phyloP scores from a whole-genome alignment of 495 filamentous ascomycete genomes.

The Collariella sp. region DNA sequence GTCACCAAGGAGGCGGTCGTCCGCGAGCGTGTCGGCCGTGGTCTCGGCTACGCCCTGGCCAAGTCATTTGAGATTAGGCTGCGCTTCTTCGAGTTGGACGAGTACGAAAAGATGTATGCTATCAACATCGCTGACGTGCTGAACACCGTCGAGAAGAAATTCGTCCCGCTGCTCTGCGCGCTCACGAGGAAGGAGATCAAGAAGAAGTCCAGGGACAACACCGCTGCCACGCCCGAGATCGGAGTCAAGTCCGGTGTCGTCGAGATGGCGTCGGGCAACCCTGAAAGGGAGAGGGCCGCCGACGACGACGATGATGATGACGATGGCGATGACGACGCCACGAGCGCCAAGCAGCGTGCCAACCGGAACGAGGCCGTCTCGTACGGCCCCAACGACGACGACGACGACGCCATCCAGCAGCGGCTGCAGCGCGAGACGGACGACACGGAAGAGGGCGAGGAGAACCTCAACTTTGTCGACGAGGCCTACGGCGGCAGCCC shows the following conservation, averaged over 20 bases:
- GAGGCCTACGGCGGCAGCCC: conserved; percentile 49
- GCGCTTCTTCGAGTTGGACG: conserved; percentile 70
- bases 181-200: conserved; percentile 68
- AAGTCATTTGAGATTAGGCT: conserved; percentile 81
- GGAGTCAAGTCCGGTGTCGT: conserved; percentile 66
- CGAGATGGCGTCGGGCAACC: conserved; percentile 45
- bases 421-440: conserved; percentile 47
- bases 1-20: conserved; percentile 77
- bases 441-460: conserved; percentile 41
- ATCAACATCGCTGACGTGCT: conserved; percentile 71
- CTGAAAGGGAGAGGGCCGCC: conserved; percentile 33
- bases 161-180: conserved; percentile 60
- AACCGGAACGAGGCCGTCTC: conserved; percentile 73
- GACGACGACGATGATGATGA: conserved; percentile 55
- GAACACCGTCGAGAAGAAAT: conserved; percentile 65
- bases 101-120: conserved; percentile 78
- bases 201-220: conserved; percentile 58
- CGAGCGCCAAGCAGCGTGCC: conserved; percentile 61
- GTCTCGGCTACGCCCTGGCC: conserved; percentile 53
- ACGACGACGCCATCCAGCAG: conserved; percentile 65
- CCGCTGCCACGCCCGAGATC: conserved; percentile 68
- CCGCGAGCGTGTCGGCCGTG: conserved; percentile 62
- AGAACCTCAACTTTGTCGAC: conserved; percentile 41
- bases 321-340: conserved; percentile 79
- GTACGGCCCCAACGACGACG: conserved; percentile 88